Base-by-base conservation (phyloP, 2,329 filamentous ascomycete genomes). In the Phialemonium atrogriseum region DNA sequence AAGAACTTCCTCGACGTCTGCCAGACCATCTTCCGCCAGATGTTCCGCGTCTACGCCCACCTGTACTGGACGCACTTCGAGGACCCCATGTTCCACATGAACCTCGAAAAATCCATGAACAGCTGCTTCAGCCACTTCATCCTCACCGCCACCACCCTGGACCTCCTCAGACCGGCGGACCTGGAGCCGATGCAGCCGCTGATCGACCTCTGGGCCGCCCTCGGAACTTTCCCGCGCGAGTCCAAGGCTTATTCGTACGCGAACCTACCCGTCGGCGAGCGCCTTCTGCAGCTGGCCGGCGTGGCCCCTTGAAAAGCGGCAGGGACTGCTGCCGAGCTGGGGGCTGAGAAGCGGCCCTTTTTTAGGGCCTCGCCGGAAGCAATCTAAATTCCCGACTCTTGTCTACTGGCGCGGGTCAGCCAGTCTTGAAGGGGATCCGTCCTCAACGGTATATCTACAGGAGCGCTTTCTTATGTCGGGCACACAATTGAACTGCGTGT, bases 41-140 rank as follows among this genome's bases (percentile, higher is more conserved):
- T 98, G 82, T 96, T 98, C 70, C 84, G 91, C 37, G 89, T 95
- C 46, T 98, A 98, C 53, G 82, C 91, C 28, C 91, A 98, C 59
- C 77, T 98, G 39, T 98, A 98, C 68, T 95, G 94, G 73, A 85
- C 88, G 35, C 91, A 98, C 59, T 98, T 85, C 59, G 65, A 79
- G 38, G 82, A 86, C 44, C 83, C 82, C 5, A 86, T 87, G 59
- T 89, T 86, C 60, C 80, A 88, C 55, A 70, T 89, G 43, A 86
- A 84, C 61, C 64, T 83, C 8, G 79, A 83, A 56, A 83, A 87
- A 54, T 80, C 85, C 47, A 70, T 89, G 39, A 91, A 91, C 66
- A 87, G 82, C 56, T 87, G 83, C 59, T 91, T 91, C 56, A 84
- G 82, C 27, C 84, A 89, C 62, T 91, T 89, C 46, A 71, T 88